Conservation (phyloP, 2,329 filamentous ascomycete species). For the Botrytis hyacinthi region DNA sequence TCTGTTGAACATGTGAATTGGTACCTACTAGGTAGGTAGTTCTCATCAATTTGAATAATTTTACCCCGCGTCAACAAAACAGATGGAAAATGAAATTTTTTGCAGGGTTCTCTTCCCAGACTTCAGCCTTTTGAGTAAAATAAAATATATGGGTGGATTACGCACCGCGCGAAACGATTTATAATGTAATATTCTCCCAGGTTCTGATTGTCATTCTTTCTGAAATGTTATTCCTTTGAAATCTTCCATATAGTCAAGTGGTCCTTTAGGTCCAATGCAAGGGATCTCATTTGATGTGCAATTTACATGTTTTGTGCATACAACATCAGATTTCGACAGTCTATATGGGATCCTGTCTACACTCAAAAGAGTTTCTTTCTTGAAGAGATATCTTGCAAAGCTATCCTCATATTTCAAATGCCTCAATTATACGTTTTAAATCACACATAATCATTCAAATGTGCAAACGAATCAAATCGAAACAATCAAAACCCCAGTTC, state of each 20-base stretch:
- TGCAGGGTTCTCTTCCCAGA: slow-evolving; percentile 1
- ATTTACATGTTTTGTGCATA: neutral
- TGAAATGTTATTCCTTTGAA: neutral
- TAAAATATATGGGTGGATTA: neutral
- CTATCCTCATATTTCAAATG: neutral
- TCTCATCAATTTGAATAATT: neutral
- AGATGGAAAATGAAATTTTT: neutral
- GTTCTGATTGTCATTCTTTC: neutral
- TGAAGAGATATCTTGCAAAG: neutral
- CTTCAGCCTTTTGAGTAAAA: slow-evolving; percentile 6
- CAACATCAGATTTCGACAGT: neutral
- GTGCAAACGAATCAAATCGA: neutral
- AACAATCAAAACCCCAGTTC: neutral
- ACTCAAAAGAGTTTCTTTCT: neutral
- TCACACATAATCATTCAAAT: too few species aligned
- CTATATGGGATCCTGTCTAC: neutral
- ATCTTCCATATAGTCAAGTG: neutral
- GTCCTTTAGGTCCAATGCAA: neutral
- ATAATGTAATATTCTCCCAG: neutral
- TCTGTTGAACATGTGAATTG: neutral
- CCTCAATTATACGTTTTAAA: too few species aligned
- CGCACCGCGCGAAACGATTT: neutral
- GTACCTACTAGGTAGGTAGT: neutral
- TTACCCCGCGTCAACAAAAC: slow-evolving; percentile 7
- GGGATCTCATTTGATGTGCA: neutral